Conservation (phyloP, 2,329 filamentous ascomycete species). For the Phymatotrichopsis omnivora region DNA sequence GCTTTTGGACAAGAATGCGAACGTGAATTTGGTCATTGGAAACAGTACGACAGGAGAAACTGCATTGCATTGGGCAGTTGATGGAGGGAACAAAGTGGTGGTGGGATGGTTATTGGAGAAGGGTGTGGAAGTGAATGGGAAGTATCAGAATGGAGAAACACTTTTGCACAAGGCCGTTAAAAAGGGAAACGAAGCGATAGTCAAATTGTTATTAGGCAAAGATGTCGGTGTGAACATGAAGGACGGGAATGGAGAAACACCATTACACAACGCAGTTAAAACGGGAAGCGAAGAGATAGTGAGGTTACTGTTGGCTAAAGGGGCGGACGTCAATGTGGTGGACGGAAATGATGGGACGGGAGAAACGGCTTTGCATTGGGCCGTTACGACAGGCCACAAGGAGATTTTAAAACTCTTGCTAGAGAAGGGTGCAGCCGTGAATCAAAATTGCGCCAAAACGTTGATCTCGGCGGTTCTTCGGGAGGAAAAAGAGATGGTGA, state of each 20-base stretch:
- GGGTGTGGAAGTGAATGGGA: too few relatives aligned
- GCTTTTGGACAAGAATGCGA: too few relatives aligned
- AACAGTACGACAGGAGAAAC: too few relatives aligned
- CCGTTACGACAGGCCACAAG: background rate
- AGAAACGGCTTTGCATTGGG: slow-evolving; percentile 4
- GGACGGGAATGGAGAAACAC: background rate
- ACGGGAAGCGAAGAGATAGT: background rate
- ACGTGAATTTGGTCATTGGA: too few relatives aligned
- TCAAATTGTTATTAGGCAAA: background rate
- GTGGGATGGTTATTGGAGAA: too few relatives aligned
- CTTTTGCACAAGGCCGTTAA: too few relatives aligned
- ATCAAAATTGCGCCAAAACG: too few relatives aligned
- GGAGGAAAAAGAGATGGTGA: too few relatives aligned
- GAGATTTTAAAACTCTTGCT: background rate
- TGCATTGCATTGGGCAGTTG: too few relatives aligned
- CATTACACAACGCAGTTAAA: slow-evolving; percentile 3
- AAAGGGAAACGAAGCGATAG: slow-evolving; percentile 1
- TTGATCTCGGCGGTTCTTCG: too few relatives aligned
- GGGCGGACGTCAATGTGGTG: background rate
- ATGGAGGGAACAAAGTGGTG: too few relatives aligned
- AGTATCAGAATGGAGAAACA: too few relatives aligned
- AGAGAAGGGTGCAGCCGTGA: slow-evolving; percentile 1
- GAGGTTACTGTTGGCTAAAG: background rate
- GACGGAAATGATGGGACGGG: background rate
- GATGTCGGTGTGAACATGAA: background rate